Conservation (phyloP, 257 asterid species). For the Capsicum pubescens region DNA sequence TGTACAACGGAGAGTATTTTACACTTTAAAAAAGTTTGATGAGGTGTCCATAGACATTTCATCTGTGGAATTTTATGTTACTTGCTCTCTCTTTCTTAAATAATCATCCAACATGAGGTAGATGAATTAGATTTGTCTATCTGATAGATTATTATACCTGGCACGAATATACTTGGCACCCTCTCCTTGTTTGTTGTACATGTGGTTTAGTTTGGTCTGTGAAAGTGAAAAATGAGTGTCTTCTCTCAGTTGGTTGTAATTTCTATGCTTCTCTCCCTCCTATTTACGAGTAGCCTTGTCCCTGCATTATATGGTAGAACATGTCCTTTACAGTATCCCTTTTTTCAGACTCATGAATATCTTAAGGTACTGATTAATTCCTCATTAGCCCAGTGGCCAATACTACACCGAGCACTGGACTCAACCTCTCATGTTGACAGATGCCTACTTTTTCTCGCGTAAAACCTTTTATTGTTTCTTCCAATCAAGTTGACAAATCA, state of each 20-base stretch:
- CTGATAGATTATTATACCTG: background rate
- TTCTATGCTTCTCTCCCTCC: background rate
- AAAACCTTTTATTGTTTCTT: background rate
- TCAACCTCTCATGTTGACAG: background rate
- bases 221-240: background rate
- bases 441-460: background rate
- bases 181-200: background rate
- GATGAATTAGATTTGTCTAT: background rate
- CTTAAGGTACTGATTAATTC: slow-evolving; percentile 1
- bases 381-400: background rate
- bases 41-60: background rate
- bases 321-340: background rate
- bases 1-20: background rate
- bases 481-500: background rate
- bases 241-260: background rate
- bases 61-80: background rate
- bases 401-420: background rate
- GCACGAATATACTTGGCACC: background rate
- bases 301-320: background rate
- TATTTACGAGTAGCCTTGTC: background rate
- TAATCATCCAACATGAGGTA: background rate
- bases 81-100: background rate
- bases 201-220: too few species aligned
- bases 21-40: background rate
- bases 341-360: background rate